These are phyloP conservation scores for Emericellopsis atlantica DNA, from an alignment of 2,329 filamentous ascomycete species.

Conservation along the genomic window DNA sequence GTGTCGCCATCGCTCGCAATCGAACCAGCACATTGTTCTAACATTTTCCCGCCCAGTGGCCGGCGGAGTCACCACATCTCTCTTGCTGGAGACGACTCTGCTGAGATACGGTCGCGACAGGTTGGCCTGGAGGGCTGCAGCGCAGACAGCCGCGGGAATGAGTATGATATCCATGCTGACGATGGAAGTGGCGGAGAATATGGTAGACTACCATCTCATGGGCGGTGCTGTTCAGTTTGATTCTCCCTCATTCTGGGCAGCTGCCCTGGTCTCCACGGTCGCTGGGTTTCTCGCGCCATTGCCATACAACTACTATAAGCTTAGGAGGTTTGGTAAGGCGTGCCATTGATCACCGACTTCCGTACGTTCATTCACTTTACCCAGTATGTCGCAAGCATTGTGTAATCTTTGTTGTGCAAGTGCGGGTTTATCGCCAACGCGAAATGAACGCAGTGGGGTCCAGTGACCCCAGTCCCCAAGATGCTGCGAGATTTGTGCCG, in stretches of 20 bases:
- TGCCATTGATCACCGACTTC: constrained; percentile 21
- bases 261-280: constrained; percentile 28
- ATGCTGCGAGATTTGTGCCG: no score
- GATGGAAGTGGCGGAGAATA: constrained; percentile 43
- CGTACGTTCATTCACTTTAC: no score
- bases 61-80: constrained; percentile 34
- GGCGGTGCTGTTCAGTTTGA: constrained; percentile 33
- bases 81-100: constrained; percentile 38
- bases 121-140: constrained; percentile 30
- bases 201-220: constrained; percentile 41
- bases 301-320: constrained; percentile 38
- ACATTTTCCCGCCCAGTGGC: constrained; percentile 24
- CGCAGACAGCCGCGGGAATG: constrained; percentile 42
- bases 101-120: constrained; percentile 33
- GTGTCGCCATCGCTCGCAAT: constrained; percentile 1
- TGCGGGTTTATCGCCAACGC: no score
- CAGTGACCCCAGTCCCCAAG: no score
- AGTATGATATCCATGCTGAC: constrained; percentile 46
- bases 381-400: no score
- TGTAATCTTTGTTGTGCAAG: no score
- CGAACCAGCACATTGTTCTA: background rate
- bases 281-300: constrained; percentile 35
- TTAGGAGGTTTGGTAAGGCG: constrained; percentile 33
- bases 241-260: constrained; percentile 36
- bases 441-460: no score